Base-by-base conservation (phyloP, 2,329 filamentous ascomycete species). In the Ophiostoma sp. region DNA sequence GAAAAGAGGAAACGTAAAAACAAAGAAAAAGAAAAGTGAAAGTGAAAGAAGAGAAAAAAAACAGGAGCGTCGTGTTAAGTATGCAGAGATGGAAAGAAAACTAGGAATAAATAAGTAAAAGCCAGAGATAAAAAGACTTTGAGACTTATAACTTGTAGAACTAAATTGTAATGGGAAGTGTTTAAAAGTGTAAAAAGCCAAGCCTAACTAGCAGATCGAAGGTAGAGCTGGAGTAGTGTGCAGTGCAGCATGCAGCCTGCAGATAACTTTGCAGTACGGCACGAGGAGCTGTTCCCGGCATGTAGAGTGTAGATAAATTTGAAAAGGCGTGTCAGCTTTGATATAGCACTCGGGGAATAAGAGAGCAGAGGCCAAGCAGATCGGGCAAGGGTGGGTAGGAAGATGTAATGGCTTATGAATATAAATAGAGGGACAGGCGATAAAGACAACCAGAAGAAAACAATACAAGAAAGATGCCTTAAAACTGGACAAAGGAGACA, bases 271-370 rank as follows among this genome's bases (percentile, higher is more conserved):
- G 52, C 52, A 27, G 52, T 57, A 27, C 52, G 52, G 52, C 52
- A 57, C n/a, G 52, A 57, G 36, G 27, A 60, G 33, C 70, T 72
- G 68, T 71, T 73, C 72, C 71, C 71, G 67, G 64, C 70, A 71
- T 70, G 65, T 72, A 70, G 69, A 64, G 71, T 72, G 74, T 72
- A 71, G 69, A 69, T 72, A 70, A 64, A 39, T 27, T 11, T 13
- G 10, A 67, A 70, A 66, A 71, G 72, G 71, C 69, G 65, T 67
- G 33, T 70, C 69, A 44, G 71, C 73, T 74, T 74, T 75, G 74
- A 76, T 71, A 76, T 74, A 75, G 74, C 69, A 73, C 72, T 70
- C 67, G 52, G 52, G 67, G 69, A 54, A 69, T 68, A 52, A 69
- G 36, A 44, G 31, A 39, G 31, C 52, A 48, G 44, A 33, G 65